Evolutionary conservation across 2,329 filamentous ascomycete species (phyloP), one percentile per base, ranked within the genome.

Genomic region (Ramularia endophylla): DNA sequence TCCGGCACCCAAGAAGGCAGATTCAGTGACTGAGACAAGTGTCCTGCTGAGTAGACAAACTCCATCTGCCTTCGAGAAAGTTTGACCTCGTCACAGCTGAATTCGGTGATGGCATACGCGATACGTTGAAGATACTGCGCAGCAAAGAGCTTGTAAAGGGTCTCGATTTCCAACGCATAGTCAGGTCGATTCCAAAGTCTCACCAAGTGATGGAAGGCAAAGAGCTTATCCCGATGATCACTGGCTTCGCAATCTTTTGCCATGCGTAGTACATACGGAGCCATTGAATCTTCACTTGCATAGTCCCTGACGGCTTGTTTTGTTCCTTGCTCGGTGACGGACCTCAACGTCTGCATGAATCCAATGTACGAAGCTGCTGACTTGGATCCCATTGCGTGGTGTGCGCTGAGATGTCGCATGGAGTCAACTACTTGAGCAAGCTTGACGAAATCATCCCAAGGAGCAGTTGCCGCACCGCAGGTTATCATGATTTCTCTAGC

Each of bases 211-310:
- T 51, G 48, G 22, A 46, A 48, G 4, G 46, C 48, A 25, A 44
- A 51, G 12, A 51, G 35, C 30, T 48, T 51, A 13, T 51, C 48
- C 16, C 48, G 35, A 28, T 51, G 48, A 17, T 51, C 46, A 7
- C 46, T 51, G 13, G 46, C 48, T 25, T 51, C 46, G 37, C 48
- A 51, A 13, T 51, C 48, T 19, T 48, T 51, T 12, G 48, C 48
- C 43, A 46, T 48, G 3, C 36, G 36, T 8, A 51, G 29, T n/a
- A 51, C 36, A 29, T 47, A 43, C 12, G 39, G 37, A 8, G 37
- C 46, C 43, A 47, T 29, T 5, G 43, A 49, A 9, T 47, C 43
- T 18, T 49, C 38, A 16, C 31, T 47, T 12, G 48, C 46, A 27
- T 47, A 47, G 22, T 51, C 48, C 34, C 40, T 47, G 13, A 46